Evolutionary conservation across 2,329 filamentous ascomycete genomes (phyloP).

Genomic region (Pseudogymnoascus sp.): DNA sequence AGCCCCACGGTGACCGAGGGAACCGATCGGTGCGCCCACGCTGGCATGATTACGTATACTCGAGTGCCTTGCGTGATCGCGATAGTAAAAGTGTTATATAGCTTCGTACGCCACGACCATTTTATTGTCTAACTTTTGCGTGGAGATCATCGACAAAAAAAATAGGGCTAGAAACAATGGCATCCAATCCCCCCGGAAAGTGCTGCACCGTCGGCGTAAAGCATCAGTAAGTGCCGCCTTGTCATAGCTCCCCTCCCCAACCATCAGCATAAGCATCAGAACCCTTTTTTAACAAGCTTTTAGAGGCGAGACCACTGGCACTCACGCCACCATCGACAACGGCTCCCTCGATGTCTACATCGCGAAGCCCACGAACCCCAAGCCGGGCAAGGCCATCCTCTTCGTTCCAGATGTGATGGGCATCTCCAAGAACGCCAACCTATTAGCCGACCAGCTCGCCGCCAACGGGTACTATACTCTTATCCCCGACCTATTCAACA

Average conservation of each 20-base stretch:
- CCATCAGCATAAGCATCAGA: not conserved
- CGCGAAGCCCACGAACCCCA: constrained; percentile 25
- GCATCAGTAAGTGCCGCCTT: constrained; percentile 23
- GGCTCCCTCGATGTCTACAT: constrained; percentile 26
- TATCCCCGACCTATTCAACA: constrained; percentile 64
- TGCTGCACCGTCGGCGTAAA: constrained; percentile 30
- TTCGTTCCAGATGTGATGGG: constrained; percentile 27
- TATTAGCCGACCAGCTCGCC: constrained; percentile 69
- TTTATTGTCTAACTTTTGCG: not conserved
- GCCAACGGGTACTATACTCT: constrained; percentile 47
- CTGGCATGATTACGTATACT: not conserved
- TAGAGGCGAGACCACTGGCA: constrained; percentile 26
- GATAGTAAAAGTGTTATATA: not conserved
- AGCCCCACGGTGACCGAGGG: not conserved
- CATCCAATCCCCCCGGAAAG: constrained; percentile 26
- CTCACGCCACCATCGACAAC: constrained; percentile 22
- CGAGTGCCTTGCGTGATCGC: not conserved
- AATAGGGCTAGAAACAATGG: constrained; percentile 19
- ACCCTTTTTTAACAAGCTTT: not conserved
- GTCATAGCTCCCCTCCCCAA: not conserved
- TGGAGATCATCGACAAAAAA: not conserved
- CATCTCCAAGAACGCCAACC: constrained; percentile 49
- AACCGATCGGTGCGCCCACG: not conserved
- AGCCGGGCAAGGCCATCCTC: constrained; percentile 30
- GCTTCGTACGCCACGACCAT: not conserved